Conservation (phyloP, 2,329 filamentous ascomycete species). For the Leptosphaerulina australis region DNA sequence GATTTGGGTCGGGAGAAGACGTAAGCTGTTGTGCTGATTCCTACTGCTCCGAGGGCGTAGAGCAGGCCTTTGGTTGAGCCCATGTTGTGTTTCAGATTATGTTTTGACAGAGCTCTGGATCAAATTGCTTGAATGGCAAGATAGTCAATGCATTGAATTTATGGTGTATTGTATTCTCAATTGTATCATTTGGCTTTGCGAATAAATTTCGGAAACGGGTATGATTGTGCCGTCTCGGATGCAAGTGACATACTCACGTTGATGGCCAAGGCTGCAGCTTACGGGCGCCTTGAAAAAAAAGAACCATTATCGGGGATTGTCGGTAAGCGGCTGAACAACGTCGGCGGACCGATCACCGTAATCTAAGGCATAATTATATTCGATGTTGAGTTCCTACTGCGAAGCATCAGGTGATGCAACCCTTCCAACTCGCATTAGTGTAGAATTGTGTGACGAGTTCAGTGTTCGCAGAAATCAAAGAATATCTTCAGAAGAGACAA, state of each 20-base stretch:
- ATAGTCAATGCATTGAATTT: background rate
- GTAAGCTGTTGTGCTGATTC: background rate
- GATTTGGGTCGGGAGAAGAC: background rate
- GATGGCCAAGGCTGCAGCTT: slow-evolving; percentile 1
- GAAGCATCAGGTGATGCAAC: no score
- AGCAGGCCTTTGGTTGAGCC: background rate
- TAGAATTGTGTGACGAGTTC: no score
- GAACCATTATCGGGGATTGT: background rate
- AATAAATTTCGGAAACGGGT: background rate
- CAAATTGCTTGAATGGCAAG: no score
- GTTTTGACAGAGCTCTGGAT: no score
- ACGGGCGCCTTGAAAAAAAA: background rate
- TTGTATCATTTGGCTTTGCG: background rate
- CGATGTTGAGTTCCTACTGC: no score
- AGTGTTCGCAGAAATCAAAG: no score
- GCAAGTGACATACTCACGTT: background rate
- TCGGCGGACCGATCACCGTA: slow-evolving; percentile 2
- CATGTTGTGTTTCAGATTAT: background rate
- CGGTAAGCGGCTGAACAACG: background rate
- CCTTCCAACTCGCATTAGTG: no score
- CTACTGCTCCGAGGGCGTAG: slow-evolving; percentile 1
- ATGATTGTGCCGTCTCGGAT: background rate
- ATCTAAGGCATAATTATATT: no score
- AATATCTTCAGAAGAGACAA: no score
- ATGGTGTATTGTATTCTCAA: background rate